Evolutionary conservation across 176 grass and related monocot species (phyloP).

Genomic region (Oryza longistaminata): DNA sequence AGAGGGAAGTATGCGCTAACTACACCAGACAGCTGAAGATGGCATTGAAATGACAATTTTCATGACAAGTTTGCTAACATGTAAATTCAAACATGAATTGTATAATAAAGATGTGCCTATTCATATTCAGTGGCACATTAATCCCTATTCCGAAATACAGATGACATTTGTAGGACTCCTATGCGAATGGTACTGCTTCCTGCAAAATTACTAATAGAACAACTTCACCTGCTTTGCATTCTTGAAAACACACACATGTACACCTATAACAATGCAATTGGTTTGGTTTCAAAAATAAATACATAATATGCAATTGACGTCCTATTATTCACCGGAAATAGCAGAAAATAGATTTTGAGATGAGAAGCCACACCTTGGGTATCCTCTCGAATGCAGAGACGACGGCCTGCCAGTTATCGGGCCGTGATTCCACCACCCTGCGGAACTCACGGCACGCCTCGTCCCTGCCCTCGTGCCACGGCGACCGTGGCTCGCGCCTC

Average conservation of each 20-base stretch:
- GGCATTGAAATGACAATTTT: background rate
- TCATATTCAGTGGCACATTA: background rate
- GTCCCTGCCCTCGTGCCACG: conserved; percentile 80
- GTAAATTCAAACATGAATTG: background rate
- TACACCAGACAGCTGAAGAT: background rate
- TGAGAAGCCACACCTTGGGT: conserved; percentile 61
- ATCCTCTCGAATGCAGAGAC: conserved; percentile 90
- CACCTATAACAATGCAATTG: background rate
- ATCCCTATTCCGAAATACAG: background rate
- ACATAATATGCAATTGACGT: background rate
- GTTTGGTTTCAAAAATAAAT: background rate
- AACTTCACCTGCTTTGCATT: background rate
- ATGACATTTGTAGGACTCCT: background rate
- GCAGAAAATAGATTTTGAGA: background rate
- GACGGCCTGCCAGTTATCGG: conserved; percentile 87
- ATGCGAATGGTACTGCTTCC: background rate
- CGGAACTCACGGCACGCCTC: conserved; percentile 62
- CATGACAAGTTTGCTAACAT: background rate
- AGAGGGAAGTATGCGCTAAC: background rate
- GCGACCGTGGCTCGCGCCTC: conserved; percentile 56
- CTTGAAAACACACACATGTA: background rate
- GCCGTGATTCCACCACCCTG: conserved; percentile 68
- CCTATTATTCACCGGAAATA: background rate
- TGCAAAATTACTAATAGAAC: background rate
- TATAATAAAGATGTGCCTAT: background rate